Conservation (phyloP, 345 rosid genomes). For the Arabidopsis suecica region DNA sequence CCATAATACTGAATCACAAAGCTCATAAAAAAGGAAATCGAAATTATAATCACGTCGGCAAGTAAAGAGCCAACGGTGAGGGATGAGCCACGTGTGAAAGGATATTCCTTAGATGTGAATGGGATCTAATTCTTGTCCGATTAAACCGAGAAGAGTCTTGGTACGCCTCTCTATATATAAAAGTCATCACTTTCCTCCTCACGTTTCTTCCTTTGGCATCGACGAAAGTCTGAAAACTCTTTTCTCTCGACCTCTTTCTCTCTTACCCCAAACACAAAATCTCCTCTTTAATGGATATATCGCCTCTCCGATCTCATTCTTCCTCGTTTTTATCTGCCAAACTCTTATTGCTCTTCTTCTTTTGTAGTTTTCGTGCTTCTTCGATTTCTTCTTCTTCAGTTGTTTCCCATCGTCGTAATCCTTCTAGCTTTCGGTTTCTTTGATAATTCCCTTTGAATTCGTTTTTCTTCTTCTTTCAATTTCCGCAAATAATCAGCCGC, state of each 20-base stretch:
- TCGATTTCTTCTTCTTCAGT: constrained; percentile 38
- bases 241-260: constrained; percentile 26
- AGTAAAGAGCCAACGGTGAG: background rate
- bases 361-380: constrained; percentile 35
- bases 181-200: constrained; percentile 23
- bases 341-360: constrained; percentile 37
- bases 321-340: constrained; percentile 19
- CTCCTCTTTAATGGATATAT: constrained; percentile 66
- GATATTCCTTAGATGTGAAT: constrained; percentile 29
- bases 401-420: constrained; percentile 24
- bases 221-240: constrained; percentile 34
- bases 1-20: too few relatives aligned
- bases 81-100: constrained; percentile 16
- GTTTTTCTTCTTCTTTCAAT: background rate
- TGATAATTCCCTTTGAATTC: constrained; percentile 49
- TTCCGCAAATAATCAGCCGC: constrained; percentile 28
- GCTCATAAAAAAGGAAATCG: background rate
- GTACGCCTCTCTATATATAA: constrained; percentile 15
- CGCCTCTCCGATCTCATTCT: constrained; percentile 47
- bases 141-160: constrained; percentile 19
- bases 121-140: constrained; percentile 26
- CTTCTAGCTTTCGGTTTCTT: constrained; percentile 44
- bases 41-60: constrained; percentile 19
- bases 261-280: background rate
- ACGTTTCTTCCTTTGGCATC: constrained; percentile 27